Base-by-base conservation (phyloP, 1,139 yeast genomes). In the Taphrina sp. region DNA sequence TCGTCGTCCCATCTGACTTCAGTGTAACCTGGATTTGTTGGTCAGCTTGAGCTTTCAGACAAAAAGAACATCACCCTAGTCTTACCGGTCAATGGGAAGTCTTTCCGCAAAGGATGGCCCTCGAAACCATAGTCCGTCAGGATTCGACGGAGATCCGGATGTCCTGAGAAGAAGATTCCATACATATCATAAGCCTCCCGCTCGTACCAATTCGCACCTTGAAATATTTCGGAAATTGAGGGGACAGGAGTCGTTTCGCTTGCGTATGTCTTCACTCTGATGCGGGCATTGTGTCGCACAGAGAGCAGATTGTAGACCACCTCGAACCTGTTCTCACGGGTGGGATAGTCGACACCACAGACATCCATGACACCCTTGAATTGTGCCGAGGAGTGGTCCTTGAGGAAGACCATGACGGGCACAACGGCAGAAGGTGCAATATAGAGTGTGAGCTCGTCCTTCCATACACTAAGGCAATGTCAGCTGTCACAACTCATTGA, bases 61-160 rank as follows among this genome's bases (percentile, higher is more conserved):
- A 72, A 85, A 87, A 60, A 95, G n/a, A 34, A 8, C n/a, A n/a
- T n/a, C n/a, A n/a, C n/a, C n/a, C n/a, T n/a, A n/a, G 16, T 7
- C 8, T 12, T 34, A 34, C 37, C 95, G 46, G 95, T 85, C 46
- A 92, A 81, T 64, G 95, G 95, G 85, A 87, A 87, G 71, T 87
- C 95, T 72, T 87, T 87, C 72, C 95, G 81, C 69, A 87, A 77
- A 14, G 95, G 95, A 69, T 87, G 94, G 56, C 95, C 95, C 71
- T 85, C 95, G 66, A 87, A 87, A 33, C 95, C 95, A 70, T 87
- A 87, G 72, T 87, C 95, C 54, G 95, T 87, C 82, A 87, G 78
- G 69, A 87, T 85, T 73, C 95, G 79, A 74, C 95, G 82, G 68
- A 87, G 76, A 71, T 87, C 95, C 8, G 95, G 95, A 70, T 87